These are phyloP conservation scores for Saccharomyces uvarum DNA, from an alignment of 1,139 yeast species.

Conservation along the genomic window DNA sequence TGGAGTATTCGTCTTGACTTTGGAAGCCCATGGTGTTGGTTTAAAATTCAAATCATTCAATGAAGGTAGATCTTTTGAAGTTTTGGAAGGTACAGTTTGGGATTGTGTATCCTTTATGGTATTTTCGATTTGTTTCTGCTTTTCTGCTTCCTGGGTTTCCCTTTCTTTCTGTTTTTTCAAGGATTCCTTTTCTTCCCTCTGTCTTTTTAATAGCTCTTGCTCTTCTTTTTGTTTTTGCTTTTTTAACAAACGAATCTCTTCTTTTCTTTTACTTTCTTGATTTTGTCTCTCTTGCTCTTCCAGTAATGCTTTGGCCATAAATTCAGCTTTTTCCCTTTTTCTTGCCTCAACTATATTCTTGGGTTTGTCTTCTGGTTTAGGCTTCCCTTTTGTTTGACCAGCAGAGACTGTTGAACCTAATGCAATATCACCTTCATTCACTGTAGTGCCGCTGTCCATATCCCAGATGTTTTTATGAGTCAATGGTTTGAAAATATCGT, in stretches of 20 bases:
- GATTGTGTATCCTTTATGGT: slow-evolving; percentile 8
- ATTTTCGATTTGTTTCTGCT: slow-evolving; percentile 6
- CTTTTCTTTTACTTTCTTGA: not conserved
- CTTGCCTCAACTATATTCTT: not conserved
- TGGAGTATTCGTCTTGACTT: slow-evolving; percentile 26
- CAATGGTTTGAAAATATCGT: not conserved
- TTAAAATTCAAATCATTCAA: slow-evolving; percentile 27
- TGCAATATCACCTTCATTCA: slow-evolving; percentile 10
- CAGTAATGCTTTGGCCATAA: not conserved
- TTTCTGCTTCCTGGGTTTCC: slow-evolving; percentile 8
- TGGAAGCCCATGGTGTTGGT: slow-evolving; percentile 39
- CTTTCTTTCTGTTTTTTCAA: slow-evolving; percentile 13
- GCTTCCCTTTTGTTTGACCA: not conserved
- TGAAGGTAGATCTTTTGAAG: slow-evolving; percentile 12
- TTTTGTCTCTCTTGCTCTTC: slow-evolving; percentile 1
- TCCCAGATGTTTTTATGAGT: not conserved
- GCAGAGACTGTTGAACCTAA: not conserved
- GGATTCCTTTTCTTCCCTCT: slow-evolving; percentile 8
- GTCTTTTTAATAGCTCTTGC: slow-evolving; percentile 13
- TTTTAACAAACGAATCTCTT: slow-evolving; percentile 10
- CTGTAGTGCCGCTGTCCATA: not conserved
- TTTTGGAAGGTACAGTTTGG: not conserved
- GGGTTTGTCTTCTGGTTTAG: not conserved
- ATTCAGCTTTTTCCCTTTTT: not conserved
- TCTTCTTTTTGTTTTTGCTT: slow-evolving; percentile 18